phyloP scores from a whole-genome alignment of 768 basidiomycete species.

The Rhodotorula kratochvilovae region DNA sequence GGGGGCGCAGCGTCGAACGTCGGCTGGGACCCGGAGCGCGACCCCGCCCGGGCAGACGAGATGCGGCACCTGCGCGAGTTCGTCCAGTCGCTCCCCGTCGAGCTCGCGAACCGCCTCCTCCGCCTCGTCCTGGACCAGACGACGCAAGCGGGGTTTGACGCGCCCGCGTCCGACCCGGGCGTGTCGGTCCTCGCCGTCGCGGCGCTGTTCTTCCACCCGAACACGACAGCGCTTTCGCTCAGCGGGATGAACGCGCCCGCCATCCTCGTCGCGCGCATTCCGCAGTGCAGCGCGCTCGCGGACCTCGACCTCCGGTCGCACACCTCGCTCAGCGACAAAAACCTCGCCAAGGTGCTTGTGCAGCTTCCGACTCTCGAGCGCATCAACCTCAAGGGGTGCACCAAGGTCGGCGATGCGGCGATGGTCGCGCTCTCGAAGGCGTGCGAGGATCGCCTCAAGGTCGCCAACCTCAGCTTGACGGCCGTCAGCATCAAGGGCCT shows the following conservation, averaged over 20 bases:
- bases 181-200: conserved; percentile 21
- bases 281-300: conserved; percentile 30
- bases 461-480: conserved; percentile 37
- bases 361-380: conserved; percentile 30
- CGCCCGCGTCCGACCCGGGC: conserved; percentile 7
- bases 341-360: conserved; percentile 29
- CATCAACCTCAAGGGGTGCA: conserved; percentile 36
- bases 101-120: conserved; percentile 18
- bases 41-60: not conserved
- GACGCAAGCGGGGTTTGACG: conserved; percentile 1
- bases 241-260: conserved; percentile 11
- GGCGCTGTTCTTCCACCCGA: conserved; percentile 27
- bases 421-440: conserved; percentile 31
- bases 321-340: conserved; percentile 16
- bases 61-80: not conserved
- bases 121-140: conserved; percentile 13
- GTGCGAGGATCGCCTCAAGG: conserved; percentile 11
- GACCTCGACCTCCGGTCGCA: conserved; percentile 30
- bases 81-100: conserved; percentile 12
- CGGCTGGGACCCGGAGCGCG: conserved; percentile 25
- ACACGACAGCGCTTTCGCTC: conserved; percentile 22
- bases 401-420: conserved; percentile 36
- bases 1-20: not conserved
- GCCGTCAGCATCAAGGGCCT: conserved; percentile 38
- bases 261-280: conserved; percentile 31